Base-by-base conservation (phyloP, 2,329 filamentous ascomycete species). In the Aspergillus ruber region DNA sequence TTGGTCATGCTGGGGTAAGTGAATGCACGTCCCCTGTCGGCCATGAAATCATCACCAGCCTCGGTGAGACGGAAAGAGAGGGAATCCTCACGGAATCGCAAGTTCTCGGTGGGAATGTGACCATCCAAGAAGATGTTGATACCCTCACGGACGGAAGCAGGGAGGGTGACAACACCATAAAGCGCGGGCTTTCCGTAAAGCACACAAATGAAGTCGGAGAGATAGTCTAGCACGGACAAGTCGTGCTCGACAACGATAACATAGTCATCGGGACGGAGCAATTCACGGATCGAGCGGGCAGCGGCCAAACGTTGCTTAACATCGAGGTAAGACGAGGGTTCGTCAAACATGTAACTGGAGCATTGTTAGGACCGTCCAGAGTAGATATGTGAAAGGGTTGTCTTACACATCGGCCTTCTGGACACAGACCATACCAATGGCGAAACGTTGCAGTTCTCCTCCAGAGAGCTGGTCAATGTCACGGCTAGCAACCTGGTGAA, bases 91-190 rank as follows among this genome's bases (percentile, higher is more conserved):
- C 93, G 86, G 86, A 98, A 97, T 61, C 93, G 90, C 74, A 98
- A 73, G 74, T 98, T 98, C 75, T 98, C 93, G 2, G 93, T 97
- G 17, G 93, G 93, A 50, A 97, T 95, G 72, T 97, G 90, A 56
- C 93, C 93, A 62, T 98, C 93, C 47, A 98, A 79, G 84, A 97
- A 98, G 68, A 97, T 95, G 69, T 96, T 97, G 83, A 97, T 96
- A 72, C 90, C 93, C 81, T 98, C 93, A 66, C 93, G 89, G 50
- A 98, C 93, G 3, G 93, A 97, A 62, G 93, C 81, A 44, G 93
- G 93, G 18, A 97, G 81, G 21, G 93, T 97, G 43, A 98, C 93
- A 44, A 98, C 93, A 83, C 93, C 93, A 62, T 98, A 98, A 41
- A 96, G 84, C 42, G 93, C 93, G 33, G 93, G 93, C 72, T 86